Conservation (phyloP, 1,139 yeast species). For the Zygotorulaspora mrakii region DNA sequence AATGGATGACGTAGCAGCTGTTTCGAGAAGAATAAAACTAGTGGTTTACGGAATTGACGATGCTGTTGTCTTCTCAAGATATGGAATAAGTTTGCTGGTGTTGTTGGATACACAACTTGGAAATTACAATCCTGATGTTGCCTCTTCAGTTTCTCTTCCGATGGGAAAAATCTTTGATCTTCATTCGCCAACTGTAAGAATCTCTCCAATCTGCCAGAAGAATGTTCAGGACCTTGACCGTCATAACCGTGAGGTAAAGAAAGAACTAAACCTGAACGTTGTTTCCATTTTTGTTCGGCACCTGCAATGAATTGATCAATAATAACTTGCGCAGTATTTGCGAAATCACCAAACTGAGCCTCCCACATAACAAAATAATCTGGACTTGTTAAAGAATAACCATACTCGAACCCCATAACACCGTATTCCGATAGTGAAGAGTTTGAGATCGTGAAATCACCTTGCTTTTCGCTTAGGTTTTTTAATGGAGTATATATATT, state of each 20-base stretch:
- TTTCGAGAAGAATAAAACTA: conserved; percentile 85
- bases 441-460: conserved; percentile 83
- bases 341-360: conserved; percentile 99
- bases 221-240: conserved; percentile 99
- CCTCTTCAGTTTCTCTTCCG: conserved; percentile 81
- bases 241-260: conserved; percentile 99
- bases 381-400: conserved; percentile 96
- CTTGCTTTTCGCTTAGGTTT: conserved; percentile 75
- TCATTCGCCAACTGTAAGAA: conserved; percentile 94
- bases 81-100: conserved; percentile 97
- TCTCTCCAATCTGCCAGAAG: conserved; percentile 96
- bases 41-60: conserved; percentile 98
- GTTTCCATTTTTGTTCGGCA: conserved; percentile 98
- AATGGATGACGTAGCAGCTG: conserved; percentile 95
- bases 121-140: conserved; percentile 98
- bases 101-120: conserved; percentile 97
- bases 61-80: conserved; percentile 98
- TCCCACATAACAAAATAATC: conserved; percentile 98
- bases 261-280: conserved; percentile 92
- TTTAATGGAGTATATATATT: conserved; percentile 79
- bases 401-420: conserved; percentile 98
- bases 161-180: conserved; percentile 92
- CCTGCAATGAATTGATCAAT: conserved; percentile 95
- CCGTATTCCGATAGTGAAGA: conserved; percentile 99
- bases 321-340: conserved; percentile 98